phyloP scores from a whole-genome alignment of 106 monocot species.

The Xerophyta viscosa region DNA sequence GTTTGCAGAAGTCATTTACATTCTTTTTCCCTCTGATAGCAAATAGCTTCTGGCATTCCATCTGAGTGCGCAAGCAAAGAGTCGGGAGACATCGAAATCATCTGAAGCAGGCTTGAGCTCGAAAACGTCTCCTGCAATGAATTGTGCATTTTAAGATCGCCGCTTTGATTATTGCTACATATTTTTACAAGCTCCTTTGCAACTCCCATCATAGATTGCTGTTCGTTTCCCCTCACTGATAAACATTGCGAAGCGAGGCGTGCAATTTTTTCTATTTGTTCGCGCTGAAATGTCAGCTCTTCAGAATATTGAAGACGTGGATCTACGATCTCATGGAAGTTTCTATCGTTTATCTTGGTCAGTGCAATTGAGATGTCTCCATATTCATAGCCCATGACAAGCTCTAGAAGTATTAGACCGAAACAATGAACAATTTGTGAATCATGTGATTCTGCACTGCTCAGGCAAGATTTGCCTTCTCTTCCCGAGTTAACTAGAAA shows the following conservation, averaged over 20 bases:
- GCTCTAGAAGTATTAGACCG: slow-evolving; percentile 57
- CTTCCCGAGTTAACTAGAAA: too few relatives aligned
- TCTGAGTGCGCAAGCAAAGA: slow-evolving; percentile 11
- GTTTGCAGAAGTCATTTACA: too few relatives aligned
- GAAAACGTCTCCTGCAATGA: slow-evolving; percentile 61
- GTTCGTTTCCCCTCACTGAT: slow-evolving; percentile 13
- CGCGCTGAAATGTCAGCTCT: slow-evolving; percentile 19
- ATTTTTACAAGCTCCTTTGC: slow-evolving; percentile 47
- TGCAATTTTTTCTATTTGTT: slow-evolving; percentile 54
- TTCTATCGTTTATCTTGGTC: slow-evolving; percentile 39
- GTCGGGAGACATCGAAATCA: slow-evolving; percentile 80
- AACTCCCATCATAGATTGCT: slow-evolving; percentile 29
- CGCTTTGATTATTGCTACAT: slow-evolving; percentile 16
- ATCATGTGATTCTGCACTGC: too few relatives aligned
- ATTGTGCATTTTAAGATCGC: slow-evolving; percentile 7
- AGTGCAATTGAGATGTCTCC: slow-evolving; percentile 16
- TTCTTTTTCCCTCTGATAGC: too few relatives aligned
- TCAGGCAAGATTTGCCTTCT: too few relatives aligned
- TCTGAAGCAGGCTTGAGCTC: slow-evolving; percentile 84
- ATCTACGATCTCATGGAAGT: slow-evolving; percentile 64
- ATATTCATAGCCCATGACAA: slow-evolving; percentile 38
- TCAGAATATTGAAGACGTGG: slow-evolving; percentile 35
- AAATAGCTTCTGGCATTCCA: too few relatives aligned
- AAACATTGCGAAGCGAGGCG: slow-evolving; percentile 45
- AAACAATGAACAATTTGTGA: slow-evolving; percentile 42